Percentiles rank a stretch among this genome's conserved stretches.
phyloP scores from a whole-genome alignment of 2,329 filamentous ascomycete genomes.

The Hymenoscyphus salicellus region DNA sequence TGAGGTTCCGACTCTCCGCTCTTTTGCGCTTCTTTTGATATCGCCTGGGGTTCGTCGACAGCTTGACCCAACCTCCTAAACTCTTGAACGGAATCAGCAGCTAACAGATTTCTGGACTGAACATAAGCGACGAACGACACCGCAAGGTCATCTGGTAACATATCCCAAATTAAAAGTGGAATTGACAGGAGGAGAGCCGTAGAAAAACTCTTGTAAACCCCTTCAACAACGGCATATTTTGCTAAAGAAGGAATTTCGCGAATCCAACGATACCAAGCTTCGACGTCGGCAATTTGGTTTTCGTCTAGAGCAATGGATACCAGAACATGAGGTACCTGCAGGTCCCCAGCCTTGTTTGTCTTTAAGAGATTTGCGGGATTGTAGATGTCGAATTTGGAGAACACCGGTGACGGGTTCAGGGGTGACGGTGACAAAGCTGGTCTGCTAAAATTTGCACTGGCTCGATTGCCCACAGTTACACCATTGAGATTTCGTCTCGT shows the following conservation, averaged over 20 bases:
- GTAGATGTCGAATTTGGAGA: slow-evolving; percentile 15
- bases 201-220: slow-evolving; percentile 60
- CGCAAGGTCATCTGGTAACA: slow-evolving; percentile 55
- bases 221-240: slow-evolving; percentile 59
- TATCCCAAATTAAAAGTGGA: slow-evolving; percentile 58
- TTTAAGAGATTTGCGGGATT: slow-evolving; percentile 12
- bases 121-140: slow-evolving; percentile 59
- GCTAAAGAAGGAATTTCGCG: slow-evolving; percentile 54
- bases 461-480: background rate
- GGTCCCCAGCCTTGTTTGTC: slow-evolving; percentile 6
- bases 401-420: slow-evolving; percentile 8
- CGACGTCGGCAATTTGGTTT: slow-evolving; percentile 54
- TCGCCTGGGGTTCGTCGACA: background rate
- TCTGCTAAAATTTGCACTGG: slow-evolving; percentile 10
- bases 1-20: slow-evolving; percentile 1
- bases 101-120: slow-evolving; percentile 40
- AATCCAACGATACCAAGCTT: slow-evolving; percentile 59
- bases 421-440: slow-evolving; percentile 7
- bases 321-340: slow-evolving; percentile 53
- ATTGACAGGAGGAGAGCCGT: slow-evolving; percentile 56
- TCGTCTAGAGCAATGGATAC: slow-evolving; percentile 58
- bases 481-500: slow-evolving; percentile 1
- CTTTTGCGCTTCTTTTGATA: background rate
- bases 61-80: slow-evolving; percentile 6
- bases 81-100: slow-evolving; percentile 8